Percentiles rank a stretch among this genome's conserved stretches.
phyloP scores from a whole-genome alignment of 768 basidiomycete genomes.

The Cystofilobasidium bisporidii region DNA sequence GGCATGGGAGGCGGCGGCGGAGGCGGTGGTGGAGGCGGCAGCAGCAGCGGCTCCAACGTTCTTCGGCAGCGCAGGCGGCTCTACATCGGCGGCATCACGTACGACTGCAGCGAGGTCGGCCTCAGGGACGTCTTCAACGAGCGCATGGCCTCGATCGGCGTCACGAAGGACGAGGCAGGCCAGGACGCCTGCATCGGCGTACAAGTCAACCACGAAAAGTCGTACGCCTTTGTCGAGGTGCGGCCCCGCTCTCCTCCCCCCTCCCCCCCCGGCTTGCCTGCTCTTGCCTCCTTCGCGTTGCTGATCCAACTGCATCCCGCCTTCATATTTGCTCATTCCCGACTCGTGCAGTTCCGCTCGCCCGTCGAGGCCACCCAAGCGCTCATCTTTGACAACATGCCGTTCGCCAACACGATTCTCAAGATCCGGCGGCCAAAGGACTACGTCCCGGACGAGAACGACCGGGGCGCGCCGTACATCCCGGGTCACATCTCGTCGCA shows the following conservation, averaged over 20 bases:
- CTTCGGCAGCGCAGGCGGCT: slow-evolving; percentile 87
- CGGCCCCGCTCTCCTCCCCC: slow-evolving; percentile 30
- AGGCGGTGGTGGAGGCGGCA: background rate
- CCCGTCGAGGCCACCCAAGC: slow-evolving; percentile 93
- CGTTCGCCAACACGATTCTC: slow-evolving; percentile 88
- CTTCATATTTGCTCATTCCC: no score
- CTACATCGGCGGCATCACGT: slow-evolving; percentile 94
- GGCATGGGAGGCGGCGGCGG: slow-evolving; percentile 37
- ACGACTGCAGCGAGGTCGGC: slow-evolving; percentile 86
- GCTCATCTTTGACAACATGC: slow-evolving; percentile 94
- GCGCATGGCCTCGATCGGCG: slow-evolving; percentile 84
- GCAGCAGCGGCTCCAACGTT: slow-evolving; percentile 46
- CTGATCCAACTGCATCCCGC: no score
- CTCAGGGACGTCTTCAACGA: slow-evolving; percentile 87
- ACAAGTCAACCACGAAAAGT: slow-evolving; percentile 97
- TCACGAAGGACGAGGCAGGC: slow-evolving; percentile 43
- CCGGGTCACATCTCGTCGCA: slow-evolving; percentile 94
- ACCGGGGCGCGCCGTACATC: slow-evolving; percentile 61
- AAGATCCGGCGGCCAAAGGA: slow-evolving; percentile 97
- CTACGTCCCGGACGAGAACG: slow-evolving; percentile 65
- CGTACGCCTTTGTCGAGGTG: slow-evolving; percentile 97
- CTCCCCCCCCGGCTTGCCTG: background rate
- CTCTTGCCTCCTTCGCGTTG: background rate
- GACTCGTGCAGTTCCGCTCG: slow-evolving; percentile 93
- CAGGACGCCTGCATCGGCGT: slow-evolving; percentile 80